Conservation (phyloP, 2,329 filamentous ascomycete genomes). For the Botrytis pseudocinerea region DNA sequence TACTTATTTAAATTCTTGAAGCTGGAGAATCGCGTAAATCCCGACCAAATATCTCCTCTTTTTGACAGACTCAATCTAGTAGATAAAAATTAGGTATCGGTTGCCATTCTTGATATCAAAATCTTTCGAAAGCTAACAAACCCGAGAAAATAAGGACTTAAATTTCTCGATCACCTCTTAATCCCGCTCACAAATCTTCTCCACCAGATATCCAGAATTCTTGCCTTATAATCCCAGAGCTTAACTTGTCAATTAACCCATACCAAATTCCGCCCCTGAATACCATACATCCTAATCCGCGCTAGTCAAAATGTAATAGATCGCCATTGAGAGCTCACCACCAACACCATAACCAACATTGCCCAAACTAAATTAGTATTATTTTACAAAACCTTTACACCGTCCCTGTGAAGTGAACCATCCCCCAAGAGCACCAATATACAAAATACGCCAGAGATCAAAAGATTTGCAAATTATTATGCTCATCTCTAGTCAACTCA, state of each 20-base stretch:
- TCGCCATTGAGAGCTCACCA: neutral
- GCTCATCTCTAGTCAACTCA: conserved; percentile 54
- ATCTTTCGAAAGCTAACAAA: neutral
- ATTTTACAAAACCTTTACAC: neutral
- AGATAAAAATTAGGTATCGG: neutral
- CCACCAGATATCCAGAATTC: neutral
- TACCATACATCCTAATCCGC: neutral
- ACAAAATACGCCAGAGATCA: conserved; percentile 23
- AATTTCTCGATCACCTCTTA: neutral
- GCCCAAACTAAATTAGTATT: neutral
- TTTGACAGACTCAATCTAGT: neutral
- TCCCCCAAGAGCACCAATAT: neutral
- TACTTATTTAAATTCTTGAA: neutral
- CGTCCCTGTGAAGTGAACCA: neutral
- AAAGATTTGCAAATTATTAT: conserved; percentile 35
- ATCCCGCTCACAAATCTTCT: neutral
- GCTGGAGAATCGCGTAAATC: neutral
- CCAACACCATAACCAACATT: neutral
- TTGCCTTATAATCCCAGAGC: neutral
- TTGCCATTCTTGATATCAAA: neutral
- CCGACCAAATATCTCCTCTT: neutral
- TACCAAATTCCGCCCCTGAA: neutral
- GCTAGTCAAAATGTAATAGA: no score
- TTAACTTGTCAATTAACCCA: neutral
- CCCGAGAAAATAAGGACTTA: neutral